A percentile compares a stretch with the other conserved stretches of the same genome.
Evolutionary conservation across 1,284 basidiomycete genomes (phyloP).

Genomic region (Hypsizygus ulmarius): DNA sequence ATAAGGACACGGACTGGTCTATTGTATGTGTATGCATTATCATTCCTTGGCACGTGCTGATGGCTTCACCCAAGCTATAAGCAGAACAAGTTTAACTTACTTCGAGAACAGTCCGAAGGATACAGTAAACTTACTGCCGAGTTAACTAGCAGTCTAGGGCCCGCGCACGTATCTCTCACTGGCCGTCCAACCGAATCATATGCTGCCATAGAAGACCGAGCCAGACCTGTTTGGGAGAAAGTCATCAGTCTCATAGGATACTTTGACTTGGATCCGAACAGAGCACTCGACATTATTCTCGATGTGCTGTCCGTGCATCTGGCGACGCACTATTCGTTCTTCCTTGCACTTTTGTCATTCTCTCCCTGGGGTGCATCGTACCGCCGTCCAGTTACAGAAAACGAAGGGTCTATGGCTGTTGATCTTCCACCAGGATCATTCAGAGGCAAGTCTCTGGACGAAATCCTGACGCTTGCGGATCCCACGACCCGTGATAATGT

Average conservation of each 20-base stretch:
- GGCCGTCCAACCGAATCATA: slow-evolving; percentile 60
- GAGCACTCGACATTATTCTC: slow-evolving; percentile 91
- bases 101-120: slow-evolving; percentile 96
- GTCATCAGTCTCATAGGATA: slow-evolving; percentile 90
- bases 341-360: slow-evolving; percentile 79
- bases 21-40: slow-evolving; percentile 54
- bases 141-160: slow-evolving; percentile 76
- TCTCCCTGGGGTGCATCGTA: slow-evolving; percentile 75
- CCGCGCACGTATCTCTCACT: slow-evolving; percentile 61
- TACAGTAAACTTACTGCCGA: slow-evolving; percentile 91
- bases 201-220: slow-evolving; percentile 58
- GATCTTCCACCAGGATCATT: slow-evolving; percentile 42
- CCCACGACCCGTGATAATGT: slow-evolving; percentile 20
- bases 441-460: slow-evolving; percentile 61
- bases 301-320: slow-evolving; percentile 88
- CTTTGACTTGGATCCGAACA: slow-evolving; percentile 94
- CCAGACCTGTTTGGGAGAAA: slow-evolving; percentile 79
- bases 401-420: slow-evolving; percentile 34
- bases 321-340: slow-evolving; percentile 87
- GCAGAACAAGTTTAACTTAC: slow-evolving; percentile 97
- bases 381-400: slow-evolving; percentile 28
- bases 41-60: slow-evolving; percentile 6
- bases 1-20: slow-evolving; percentile 73
- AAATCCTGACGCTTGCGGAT: slow-evolving; percentile 59
- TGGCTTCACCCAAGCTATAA: slow-evolving; percentile 70